A percentile compares a stretch with the other conserved stretches of the same genome.
Evolutionary conservation across 2,329 filamentous ascomycete species (phyloP).

Genomic region (Nothophoma quercina): DNA sequence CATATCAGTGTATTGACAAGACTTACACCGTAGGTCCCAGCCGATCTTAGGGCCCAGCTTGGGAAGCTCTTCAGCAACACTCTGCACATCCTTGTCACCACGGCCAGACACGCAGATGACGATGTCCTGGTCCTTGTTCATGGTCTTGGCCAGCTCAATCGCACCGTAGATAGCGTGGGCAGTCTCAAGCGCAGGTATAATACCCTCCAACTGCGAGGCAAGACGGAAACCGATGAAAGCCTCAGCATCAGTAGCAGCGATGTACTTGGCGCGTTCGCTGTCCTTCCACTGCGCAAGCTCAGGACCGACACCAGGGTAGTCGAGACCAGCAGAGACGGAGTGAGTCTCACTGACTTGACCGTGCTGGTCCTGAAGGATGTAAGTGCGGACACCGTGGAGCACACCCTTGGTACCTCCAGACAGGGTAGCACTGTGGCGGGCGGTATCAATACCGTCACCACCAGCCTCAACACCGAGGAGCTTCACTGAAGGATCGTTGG

Average conservation of each 20-base stretch:
- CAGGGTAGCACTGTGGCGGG: conserved; percentile 86
- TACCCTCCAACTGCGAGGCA: conserved; percentile 88
- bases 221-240: conserved; percentile 88
- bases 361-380: conserved; percentile 89
- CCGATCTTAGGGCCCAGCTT: conserved; percentile 87
- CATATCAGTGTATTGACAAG: background rate
- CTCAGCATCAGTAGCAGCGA: conserved; percentile 89
- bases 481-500: conserved; percentile 82
- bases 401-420: conserved; percentile 89
- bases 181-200: conserved; percentile 94
- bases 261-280: conserved; percentile 81
- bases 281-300: conserved; percentile 96
- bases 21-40: conserved; percentile 67
- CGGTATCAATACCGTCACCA: conserved; percentile 88
- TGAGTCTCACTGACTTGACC: conserved; percentile 96
- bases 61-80: conserved; percentile 92
- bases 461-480: conserved; percentile 94
- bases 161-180: conserved; percentile 92
- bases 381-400: conserved; percentile 93
- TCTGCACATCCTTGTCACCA: conserved; percentile 98
- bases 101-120: conserved; percentile 93
- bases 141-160: conserved; percentile 88
- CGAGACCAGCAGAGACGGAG: conserved; percentile 93
- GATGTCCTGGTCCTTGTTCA: conserved; percentile 86
- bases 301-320: conserved; percentile 96